Evolutionary conservation across 2,329 filamentous ascomycete genomes (phyloP), one percentile per base, ranked within the genome.

Genomic region (Pezicula carpinea): DNA sequence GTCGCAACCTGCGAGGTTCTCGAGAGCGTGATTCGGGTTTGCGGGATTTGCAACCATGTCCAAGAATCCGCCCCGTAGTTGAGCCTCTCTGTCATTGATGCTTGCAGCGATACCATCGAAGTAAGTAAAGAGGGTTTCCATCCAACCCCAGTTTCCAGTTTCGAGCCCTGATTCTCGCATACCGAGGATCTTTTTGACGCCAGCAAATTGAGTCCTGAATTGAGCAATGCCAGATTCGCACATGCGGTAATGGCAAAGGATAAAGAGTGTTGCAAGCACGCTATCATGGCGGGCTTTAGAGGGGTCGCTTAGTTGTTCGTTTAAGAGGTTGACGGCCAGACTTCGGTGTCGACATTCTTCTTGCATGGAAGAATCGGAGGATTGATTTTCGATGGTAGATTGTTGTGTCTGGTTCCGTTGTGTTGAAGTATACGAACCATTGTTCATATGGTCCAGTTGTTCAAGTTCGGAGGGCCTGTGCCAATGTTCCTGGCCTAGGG

Each of bases 81-180:
- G 89, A 23, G 87, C 82, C 66, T 96, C 91, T 43, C 91, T 82
- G 66, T 96, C 88, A 58, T 96, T 96, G 62, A 95, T 89, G 44
- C 87, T 91, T 33, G 89, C 89, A 0, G 89, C 90, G 69, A 96
- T 89, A 46, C 91, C 89, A 65, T 96, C 92, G 63, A 95, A 95
- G 76, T 92, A 95, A 29, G 89, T 93, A 62, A 96, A 96, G 57
- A 96, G 82, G 35, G 89, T 83, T 59, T 95, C 88, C 72, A 96
- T 92, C 91, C 91, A 96, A 11, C 83, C 81, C 49, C 89, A 86
- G 51, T 90, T 87, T 43, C 82, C 71, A 11, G 73, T 73, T 39
- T 79, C 66, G 60, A 82, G 59, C 63, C 76, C 68, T 63, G 80
- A 73, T 54, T 85, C 79, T 49, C 90, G 79, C 69, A 96, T 80